phyloP scores from a whole-genome alignment of 1,139 yeast genomes.

The Meyerozyma athensensis region DNA sequence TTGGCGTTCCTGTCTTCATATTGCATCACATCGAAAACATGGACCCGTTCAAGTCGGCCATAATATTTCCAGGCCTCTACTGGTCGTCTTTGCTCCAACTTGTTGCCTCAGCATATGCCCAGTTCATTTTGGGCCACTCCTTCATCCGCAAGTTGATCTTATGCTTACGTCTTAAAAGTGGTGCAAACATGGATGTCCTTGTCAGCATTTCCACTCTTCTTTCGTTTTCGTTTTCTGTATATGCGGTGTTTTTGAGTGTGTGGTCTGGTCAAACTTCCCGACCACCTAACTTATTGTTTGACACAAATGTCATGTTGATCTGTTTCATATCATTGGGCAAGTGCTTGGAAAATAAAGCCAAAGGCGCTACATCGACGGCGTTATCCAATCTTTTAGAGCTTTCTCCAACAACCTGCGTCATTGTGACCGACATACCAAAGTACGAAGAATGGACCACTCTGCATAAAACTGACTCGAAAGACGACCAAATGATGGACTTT shows the following conservation, averaged over 20 bases:
- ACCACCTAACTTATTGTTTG: slow-evolving; percentile 76
- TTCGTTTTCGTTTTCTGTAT: slow-evolving; percentile 69
- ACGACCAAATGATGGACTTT: slow-evolving; percentile 12
- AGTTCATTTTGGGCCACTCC: slow-evolving; percentile 58
- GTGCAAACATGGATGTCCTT: slow-evolving; percentile 94
- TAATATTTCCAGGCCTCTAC: slow-evolving; percentile 49
- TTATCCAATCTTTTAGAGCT: slow-evolving; percentile 73
- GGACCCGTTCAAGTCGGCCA: slow-evolving; percentile 17
- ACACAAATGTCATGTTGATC: slow-evolving; percentile 80
- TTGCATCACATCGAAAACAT: slow-evolving; percentile 44
- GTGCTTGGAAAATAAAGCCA: slow-evolving; percentile 86
- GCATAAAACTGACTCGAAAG: slow-evolving; percentile 11
- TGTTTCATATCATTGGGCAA: slow-evolving; percentile 85
- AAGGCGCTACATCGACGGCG: slow-evolving; percentile 90
- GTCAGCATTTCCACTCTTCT: slow-evolving; percentile 79
- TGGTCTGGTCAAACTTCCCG: slow-evolving; percentile 28
- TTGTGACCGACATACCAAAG: slow-evolving; percentile 40
- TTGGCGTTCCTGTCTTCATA: slow-evolving; percentile 63
- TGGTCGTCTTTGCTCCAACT: slow-evolving; percentile 61
- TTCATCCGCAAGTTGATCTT: slow-evolving; percentile 63
- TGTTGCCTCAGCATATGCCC: slow-evolving; percentile 59
- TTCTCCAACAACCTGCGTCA: slow-evolving; percentile 73
- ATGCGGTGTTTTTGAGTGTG: slow-evolving; percentile 47
- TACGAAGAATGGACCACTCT: slow-evolving; percentile 18
- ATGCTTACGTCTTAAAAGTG: slow-evolving; percentile 60